Conservation (phyloP, 2,329 filamentous ascomycete species). For the Arthroderma uncinatum region DNA sequence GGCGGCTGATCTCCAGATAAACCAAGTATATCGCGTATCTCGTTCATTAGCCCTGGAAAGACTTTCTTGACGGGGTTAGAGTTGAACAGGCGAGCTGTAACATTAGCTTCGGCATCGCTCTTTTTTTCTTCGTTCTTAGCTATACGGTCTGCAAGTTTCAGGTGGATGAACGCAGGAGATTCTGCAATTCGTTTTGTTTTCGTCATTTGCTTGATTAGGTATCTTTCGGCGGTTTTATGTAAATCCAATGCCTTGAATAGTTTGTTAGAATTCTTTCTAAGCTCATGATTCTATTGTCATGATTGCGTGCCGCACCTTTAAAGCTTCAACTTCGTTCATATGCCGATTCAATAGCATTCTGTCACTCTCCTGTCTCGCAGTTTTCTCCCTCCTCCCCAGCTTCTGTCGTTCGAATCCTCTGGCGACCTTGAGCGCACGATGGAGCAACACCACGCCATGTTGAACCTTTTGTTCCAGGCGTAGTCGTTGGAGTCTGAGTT, state of each 20-base stretch:
- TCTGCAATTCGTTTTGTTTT: conserved; percentile 48
- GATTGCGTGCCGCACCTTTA: conserved; percentile 39
- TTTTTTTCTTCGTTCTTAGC: conserved; percentile 26
- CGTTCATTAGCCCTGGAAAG: conserved; percentile 37
- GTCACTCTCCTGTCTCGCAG: conserved; percentile 38
- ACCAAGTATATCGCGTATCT: conserved; percentile 31
- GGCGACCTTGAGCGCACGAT: conserved; percentile 45
- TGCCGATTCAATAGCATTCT: conserved; percentile 34
- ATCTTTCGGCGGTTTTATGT: conserved; percentile 39
- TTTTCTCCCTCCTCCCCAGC: conserved; percentile 48
- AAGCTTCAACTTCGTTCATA: conserved; percentile 43
- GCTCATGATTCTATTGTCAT: neutral
- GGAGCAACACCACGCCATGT: conserved; percentile 40
- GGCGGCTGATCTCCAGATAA: neutral
- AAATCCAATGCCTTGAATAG: conserved; percentile 40
- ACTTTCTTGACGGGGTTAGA: conserved; percentile 48
- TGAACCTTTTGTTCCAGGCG: conserved; percentile 40
- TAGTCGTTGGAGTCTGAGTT: conserved; percentile 25
- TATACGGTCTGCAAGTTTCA: conserved; percentile 21
- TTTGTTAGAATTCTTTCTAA: neutral
- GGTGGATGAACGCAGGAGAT: conserved; percentile 37
- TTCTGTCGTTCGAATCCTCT: conserved; percentile 55
- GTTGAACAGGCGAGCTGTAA: conserved; percentile 49
- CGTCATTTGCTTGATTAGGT: conserved; percentile 46
- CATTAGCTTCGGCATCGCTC: conserved; percentile 44